Conservation (phyloP, 129 eudicot species). For the Heracleum sosnowskyi region DNA sequence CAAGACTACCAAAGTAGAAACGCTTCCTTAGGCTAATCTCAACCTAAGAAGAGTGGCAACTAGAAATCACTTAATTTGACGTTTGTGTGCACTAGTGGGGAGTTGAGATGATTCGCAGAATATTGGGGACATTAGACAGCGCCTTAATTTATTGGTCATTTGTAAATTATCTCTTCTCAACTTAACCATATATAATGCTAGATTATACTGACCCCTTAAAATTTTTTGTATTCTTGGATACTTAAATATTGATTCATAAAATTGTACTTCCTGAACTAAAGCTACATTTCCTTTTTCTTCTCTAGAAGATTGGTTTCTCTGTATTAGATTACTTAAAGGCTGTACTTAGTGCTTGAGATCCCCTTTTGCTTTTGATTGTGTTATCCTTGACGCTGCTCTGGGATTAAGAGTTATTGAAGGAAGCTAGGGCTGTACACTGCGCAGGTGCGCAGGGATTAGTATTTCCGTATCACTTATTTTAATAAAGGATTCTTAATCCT, state of each 20-base stretch:
- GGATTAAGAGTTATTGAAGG: neutral
- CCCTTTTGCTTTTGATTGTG: neutral
- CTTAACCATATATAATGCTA: neutral
- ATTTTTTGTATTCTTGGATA: neutral
- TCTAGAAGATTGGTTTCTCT: neutral
- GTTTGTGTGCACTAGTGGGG: neutral
- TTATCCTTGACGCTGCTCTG: neutral
- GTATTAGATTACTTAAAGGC: neutral
- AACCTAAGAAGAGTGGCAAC: too few relatives aligned
- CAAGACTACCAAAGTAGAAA: too few relatives aligned
- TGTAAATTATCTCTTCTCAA: neutral
- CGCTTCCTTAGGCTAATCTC: too few relatives aligned
- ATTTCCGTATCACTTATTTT: neutral
- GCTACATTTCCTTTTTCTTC: neutral
- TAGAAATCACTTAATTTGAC: too few relatives aligned
- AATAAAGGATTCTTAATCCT: neutral
- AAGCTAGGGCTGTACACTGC: neutral
- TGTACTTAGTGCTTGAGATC: neutral
- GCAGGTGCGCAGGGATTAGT: neutral
- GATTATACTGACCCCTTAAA: neutral
- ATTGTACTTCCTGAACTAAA: neutral
- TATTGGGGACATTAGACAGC: neutral
- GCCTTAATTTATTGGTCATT: too few relatives aligned
- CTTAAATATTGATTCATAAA: neutral
- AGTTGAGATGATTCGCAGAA: neutral